These are phyloP conservation scores for Phaeoacremonium minimum DNA, from an alignment of 2,329 filamentous ascomycete species.

Conservation along the genomic window DNA sequence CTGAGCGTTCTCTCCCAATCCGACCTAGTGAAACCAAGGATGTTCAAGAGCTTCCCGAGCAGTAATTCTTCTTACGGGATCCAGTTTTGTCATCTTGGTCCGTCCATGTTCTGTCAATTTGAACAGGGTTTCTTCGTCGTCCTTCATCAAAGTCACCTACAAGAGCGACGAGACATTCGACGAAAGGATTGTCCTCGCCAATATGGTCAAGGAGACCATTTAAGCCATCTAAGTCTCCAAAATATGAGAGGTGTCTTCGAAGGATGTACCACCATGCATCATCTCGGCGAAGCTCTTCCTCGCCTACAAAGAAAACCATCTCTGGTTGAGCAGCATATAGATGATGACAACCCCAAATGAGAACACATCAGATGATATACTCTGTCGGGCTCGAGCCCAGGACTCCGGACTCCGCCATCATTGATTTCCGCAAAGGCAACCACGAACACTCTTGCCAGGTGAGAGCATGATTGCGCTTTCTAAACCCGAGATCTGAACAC, in stretches of 20 bases:
- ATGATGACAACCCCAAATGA: conserved; percentile 27
- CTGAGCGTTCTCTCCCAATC: too few species aligned
- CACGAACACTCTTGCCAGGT: conserved; percentile 16
- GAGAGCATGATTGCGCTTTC: conserved; percentile 21
- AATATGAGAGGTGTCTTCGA: conserved; percentile 11
- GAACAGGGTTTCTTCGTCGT: conserved; percentile 8
- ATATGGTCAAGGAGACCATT: conserved; percentile 8
- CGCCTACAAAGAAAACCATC: conserved; percentile 20
- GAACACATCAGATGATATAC: conserved; percentile 26
- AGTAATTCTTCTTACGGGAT: conserved; percentile 10
- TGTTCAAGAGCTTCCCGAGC: conserved; percentile 9
- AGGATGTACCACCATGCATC: conserved; percentile 18
- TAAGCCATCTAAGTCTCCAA: conserved; percentile 5
- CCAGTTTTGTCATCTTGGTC: conserved; percentile 9
- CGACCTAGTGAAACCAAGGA: conserved; percentile 1
- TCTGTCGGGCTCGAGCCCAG: conserved; percentile 21
- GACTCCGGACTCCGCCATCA: conserved; percentile 29
- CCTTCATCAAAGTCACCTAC: conserved; percentile 6
- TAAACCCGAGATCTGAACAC: conserved; percentile 22
- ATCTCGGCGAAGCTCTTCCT: conserved; percentile 13
- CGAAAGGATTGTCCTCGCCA: conserved; percentile 6
- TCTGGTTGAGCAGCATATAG: conserved; percentile 21
- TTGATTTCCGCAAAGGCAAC: conserved; percentile 20
- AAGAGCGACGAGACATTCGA: conserved; percentile 2
- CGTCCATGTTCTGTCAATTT: conserved; percentile 4